phyloP scores from a whole-genome alignment of 2,329 filamentous ascomycete genomes.

The Hymenoscyphus linearis region DNA sequence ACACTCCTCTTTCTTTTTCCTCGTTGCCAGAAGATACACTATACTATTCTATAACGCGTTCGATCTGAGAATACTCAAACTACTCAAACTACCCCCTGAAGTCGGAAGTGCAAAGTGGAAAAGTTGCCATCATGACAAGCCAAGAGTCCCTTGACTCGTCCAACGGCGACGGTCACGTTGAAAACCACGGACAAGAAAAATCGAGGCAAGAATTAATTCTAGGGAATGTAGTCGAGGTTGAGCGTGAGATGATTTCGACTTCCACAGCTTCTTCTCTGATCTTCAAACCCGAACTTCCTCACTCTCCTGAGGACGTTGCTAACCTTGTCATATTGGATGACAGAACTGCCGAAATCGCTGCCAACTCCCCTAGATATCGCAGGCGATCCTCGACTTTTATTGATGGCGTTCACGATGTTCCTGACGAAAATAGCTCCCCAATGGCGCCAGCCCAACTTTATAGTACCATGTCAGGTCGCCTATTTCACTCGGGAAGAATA shows the following conservation, averaged over 20 bases:
- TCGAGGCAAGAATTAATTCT: neutral
- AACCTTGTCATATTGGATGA: conserved; percentile 38
- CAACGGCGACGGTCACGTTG: neutral
- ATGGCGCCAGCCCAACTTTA: conserved; percentile 96
- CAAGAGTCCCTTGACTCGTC: neutral
- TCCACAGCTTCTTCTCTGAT: neutral
- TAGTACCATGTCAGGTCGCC: conserved; percentile 92
- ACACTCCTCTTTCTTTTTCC: neutral
- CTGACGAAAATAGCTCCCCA: conserved; percentile 62
- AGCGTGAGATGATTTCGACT: neutral
- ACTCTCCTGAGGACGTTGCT: neutral
- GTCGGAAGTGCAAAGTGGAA: neutral
- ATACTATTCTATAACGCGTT: no score
- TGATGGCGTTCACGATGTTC: conserved; percentile 92
- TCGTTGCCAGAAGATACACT: no score
- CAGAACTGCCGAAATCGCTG: conserved; percentile 79
- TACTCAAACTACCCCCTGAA: neutral
- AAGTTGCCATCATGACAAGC: neutral
- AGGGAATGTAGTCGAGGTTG: neutral
- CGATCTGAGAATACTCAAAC: neutral
- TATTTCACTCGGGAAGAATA: conserved; percentile 96
- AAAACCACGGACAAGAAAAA: neutral
- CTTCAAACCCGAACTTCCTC: conserved; percentile 7
- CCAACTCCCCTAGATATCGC: conserved; percentile 82
- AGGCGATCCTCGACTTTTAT: conserved; percentile 94